Percentiles rank a stretch among this genome's conserved stretches.
Evolutionary conservation across 116 monocot genomes (phyloP).

Genomic region (Trichopus zeylanicus): DNA sequence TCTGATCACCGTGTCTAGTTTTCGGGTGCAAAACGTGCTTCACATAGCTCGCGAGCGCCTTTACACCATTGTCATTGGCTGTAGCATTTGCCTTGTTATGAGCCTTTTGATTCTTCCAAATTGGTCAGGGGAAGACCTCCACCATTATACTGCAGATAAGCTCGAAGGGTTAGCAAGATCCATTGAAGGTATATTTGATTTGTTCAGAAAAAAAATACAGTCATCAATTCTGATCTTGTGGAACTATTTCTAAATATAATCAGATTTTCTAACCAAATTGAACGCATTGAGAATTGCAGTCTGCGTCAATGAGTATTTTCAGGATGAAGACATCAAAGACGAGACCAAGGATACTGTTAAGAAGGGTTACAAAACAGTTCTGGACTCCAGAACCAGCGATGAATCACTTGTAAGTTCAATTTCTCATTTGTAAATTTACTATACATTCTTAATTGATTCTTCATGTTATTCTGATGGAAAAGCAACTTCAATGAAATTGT

Average conservation of each 20-base stretch:
- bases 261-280: no score
- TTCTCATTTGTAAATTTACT: no score
- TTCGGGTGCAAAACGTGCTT: constrained; percentile 34
- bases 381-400: constrained; percentile 80
- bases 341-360: constrained; percentile 27
- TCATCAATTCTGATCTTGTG: no score
- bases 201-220: no score
- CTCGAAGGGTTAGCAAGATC: constrained; percentile 56
- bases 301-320: constrained; percentile 53
- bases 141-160: constrained; percentile 45
- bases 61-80: constrained; percentile 66
- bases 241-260: no score
- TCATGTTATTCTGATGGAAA: no score
- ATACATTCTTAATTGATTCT: not conserved
- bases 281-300: no score
- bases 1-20: constrained; percentile 70
- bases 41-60: constrained; percentile 41
- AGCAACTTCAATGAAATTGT: not conserved
- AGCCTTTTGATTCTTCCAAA: constrained; percentile 59
- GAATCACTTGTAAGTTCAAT: constrained; percentile 49
- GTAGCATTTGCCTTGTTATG: constrained; percentile 62
- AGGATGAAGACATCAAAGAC: constrained; percentile 9
- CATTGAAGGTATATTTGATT: constrained; percentile 39
- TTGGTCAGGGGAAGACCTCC: constrained; percentile 79
- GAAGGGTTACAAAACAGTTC: constrained; percentile 42